Conservation (phyloP, 1,284 basidiomycete species). For the Ganoderma sinense region DNA sequence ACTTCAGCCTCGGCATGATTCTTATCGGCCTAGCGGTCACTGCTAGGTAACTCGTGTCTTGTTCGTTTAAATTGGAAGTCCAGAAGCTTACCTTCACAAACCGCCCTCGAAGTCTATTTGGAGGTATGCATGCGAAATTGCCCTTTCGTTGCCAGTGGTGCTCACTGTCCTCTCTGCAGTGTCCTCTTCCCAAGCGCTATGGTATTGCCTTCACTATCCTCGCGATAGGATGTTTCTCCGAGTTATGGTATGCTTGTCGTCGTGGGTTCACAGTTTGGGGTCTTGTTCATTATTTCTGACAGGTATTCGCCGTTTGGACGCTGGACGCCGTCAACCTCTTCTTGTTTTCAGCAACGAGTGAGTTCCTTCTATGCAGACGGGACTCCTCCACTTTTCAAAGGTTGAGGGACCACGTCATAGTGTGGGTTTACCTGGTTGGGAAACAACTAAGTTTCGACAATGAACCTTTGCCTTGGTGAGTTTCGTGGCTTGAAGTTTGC, state of each 20-base stretch:
- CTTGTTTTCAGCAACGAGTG: neutral
- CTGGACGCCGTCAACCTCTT: constrained; percentile 9
- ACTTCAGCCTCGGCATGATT: constrained; percentile 2
- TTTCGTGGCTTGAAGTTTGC: neutral
- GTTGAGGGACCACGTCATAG: neutral
- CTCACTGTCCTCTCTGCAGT: constrained; percentile 18
- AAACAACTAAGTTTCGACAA: neutral
- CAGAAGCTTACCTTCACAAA: neutral
- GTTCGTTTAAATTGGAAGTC: neutral
- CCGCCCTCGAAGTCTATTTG: neutral
- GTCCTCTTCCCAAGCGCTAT: constrained; percentile 18
- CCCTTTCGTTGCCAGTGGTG: neutral
- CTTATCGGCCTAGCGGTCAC: constrained; percentile 8
- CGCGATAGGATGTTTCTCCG: constrained; percentile 23
- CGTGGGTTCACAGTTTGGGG: neutral
- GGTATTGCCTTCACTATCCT: constrained; percentile 26
- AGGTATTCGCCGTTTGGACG: constrained; percentile 20
- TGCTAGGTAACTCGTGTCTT: neutral
- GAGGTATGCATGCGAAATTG: neutral
- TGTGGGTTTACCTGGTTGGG: constrained; percentile 4
- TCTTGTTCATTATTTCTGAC: neutral
- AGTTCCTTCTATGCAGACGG: too few relatives aligned
- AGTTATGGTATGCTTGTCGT: constrained; percentile 11
- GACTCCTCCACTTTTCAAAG: neutral
- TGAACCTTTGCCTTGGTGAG: constrained; percentile 8